These are phyloP conservation scores for Begonia masoniana DNA, from an alignment of 306 rosid species.

Conservation along the genomic window DNA sequence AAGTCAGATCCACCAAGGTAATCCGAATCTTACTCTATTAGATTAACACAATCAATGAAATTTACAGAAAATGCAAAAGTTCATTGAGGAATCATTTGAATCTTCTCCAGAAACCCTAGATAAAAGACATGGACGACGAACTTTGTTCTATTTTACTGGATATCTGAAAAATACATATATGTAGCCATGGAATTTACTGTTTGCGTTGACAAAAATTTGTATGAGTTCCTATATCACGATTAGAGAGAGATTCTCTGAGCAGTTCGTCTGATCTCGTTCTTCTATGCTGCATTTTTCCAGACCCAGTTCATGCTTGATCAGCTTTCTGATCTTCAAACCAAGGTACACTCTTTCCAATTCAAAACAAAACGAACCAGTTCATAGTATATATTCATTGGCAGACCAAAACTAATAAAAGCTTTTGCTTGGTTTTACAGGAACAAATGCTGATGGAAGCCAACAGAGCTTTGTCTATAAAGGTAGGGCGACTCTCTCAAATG, in stretches of 20 bases:
- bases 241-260: too few relatives aligned
- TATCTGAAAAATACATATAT: background rate
- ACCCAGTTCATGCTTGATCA: constrained; percentile 96
- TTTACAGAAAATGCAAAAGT: background rate
- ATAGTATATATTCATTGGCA: too few relatives aligned
- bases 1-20: constrained; percentile 85
- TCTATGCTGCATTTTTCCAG: constrained; percentile 19
- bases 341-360: constrained; percentile 28
- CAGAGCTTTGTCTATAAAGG: constrained; percentile 51
- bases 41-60: background rate
- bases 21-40: background rate
- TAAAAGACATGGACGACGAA: too few relatives aligned
- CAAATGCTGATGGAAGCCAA: constrained; percentile 65
- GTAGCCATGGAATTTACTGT: background rate
- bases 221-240: background rate
- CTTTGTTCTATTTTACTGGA: too few relatives aligned
- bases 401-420: too few relatives aligned
- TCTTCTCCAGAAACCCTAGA: background rate
- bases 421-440: constrained; percentile 38
- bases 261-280: too few relatives aligned
- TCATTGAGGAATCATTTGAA: background rate
- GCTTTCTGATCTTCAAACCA: constrained; percentile 77
- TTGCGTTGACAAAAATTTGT: background rate
- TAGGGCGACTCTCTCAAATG: too few relatives aligned
- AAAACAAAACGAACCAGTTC: too few relatives aligned